These are phyloP conservation scores for Crithidia acanthocephali DNA, from an alignment of 208 protist genomes.

Conservation along the genomic window DNA sequence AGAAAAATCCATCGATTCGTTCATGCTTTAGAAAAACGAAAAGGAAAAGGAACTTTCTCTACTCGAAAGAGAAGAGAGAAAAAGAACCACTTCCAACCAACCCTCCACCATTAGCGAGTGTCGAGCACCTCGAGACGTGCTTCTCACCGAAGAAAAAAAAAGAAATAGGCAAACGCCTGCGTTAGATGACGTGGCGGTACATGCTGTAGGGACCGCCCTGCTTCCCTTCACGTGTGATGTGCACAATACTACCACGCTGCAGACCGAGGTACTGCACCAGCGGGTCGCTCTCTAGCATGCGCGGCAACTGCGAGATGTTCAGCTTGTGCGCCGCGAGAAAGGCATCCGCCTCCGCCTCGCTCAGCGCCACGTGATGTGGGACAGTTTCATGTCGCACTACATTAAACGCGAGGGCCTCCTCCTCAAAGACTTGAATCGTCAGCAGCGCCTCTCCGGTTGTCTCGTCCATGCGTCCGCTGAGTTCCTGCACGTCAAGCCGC, in stretches of 20 bases:
- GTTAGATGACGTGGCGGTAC: conserved; percentile 96
- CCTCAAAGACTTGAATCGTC: conserved; percentile 94
- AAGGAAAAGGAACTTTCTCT: too few relatives aligned
- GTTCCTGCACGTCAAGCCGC: conserved; percentile 61
- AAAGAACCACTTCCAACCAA: too few relatives aligned
- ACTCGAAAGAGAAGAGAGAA: too few relatives aligned
- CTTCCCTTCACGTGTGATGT: conserved; percentile 94
- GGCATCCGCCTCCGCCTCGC: conserved; percentile 59
- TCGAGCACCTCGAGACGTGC: too few relatives aligned
- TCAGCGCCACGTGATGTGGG: conserved; percentile 92
- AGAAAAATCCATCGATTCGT: too few relatives aligned
- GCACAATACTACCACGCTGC: conserved; percentile 90
- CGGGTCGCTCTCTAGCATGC: conserved; percentile 95
- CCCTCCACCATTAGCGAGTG: too few relatives aligned
- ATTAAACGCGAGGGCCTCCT: conserved; percentile 95
- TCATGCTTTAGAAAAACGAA: too few relatives aligned
- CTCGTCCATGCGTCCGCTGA: conserved; percentile 58
- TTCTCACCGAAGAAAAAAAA: too few relatives aligned
- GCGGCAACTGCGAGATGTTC: conserved; percentile 95
- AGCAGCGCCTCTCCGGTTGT: conserved; percentile 51
- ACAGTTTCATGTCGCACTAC: conserved; percentile 96
- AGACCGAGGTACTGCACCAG: conserved; percentile 96
- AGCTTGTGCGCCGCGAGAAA: conserved; percentile 89
- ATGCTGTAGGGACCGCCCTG: conserved; percentile 98
- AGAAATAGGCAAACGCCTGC: neutral